These are phyloP conservation scores for Trypanosoma grayi DNA, from an alignment of 208 protist genomes.

Conservation along the genomic window DNA sequence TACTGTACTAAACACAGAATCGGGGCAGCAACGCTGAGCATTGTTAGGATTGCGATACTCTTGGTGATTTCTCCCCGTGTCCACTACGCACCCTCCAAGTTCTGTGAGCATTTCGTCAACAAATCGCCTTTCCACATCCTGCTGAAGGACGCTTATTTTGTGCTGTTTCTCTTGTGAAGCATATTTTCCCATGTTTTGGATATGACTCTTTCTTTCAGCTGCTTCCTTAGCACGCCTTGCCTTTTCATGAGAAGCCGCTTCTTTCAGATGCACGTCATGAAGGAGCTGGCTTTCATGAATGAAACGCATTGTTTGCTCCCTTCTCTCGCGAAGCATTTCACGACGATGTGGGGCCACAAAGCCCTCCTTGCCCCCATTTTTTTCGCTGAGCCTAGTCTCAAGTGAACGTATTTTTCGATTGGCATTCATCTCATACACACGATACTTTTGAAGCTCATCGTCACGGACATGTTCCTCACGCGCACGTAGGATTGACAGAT, in stretches of 20 bases:
- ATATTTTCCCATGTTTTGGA: neutral
- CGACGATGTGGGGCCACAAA: neutral
- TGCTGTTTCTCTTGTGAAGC: neutral
- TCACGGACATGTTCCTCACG: constrained; percentile 15
- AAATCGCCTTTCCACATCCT: neutral
- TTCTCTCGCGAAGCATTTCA: constrained; percentile 9
- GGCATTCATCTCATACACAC: constrained; percentile 4
- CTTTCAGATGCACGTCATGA: neutral
- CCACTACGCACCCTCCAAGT: neutral
- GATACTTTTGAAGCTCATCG: constrained; percentile 19
- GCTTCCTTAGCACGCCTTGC: neutral
- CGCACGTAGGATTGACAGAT: constrained; percentile 15
- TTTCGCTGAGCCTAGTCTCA: neutral
- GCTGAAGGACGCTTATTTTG: neutral
- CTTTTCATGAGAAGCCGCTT: neutral
- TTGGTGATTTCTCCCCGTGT: neutral
- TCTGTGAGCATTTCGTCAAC: constrained; percentile 4
- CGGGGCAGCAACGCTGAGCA: neutral
- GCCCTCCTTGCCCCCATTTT: neutral
- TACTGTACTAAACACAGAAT: constrained; percentile 9
- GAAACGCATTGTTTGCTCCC: constrained; percentile 13
- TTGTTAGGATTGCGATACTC: neutral
- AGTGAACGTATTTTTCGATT: constrained; percentile 1
- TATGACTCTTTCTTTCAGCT: neutral
- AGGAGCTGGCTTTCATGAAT: constrained; percentile 1